Base-by-base conservation (phyloP, 2,329 filamentous ascomycete genomes). In the Mycosphaerella arachidis region DNA sequence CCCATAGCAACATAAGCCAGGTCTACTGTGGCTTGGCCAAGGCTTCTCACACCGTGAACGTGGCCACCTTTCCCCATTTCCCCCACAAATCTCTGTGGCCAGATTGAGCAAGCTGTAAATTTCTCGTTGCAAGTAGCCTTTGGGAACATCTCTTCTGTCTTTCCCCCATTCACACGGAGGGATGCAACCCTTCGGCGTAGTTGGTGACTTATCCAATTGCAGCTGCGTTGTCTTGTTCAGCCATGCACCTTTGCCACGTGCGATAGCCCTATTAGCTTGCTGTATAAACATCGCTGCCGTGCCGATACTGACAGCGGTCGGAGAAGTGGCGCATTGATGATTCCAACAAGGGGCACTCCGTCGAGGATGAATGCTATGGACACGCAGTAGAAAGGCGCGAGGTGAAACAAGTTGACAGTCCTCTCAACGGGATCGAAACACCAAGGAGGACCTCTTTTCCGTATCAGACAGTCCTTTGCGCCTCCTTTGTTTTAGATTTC, bases 161-260 rank as follows among this genome's bases (percentile, higher is more conserved):
- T 92, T 92, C 0, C 89, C 89, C 89, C 89, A 92, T 70, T 92
- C 89, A 68, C 88, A 91, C 0, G 84, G 83, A 68, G 92, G 89
- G 9, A 90, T 81, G 67, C 89, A 92, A 1, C 84, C 85, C 46
- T 81, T 83, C 0, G 88, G 89, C 0, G 89, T 88, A 27, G 81
- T 79, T 16, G 74, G 86, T 55, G 82, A 82, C 40, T 79, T 80
- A 16, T 89, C 75, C 3, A 91, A 77, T 0, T 89, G 89, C 10
- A 92, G 77, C 3, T 71, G 79, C 61, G 83, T 83, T 0, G 79
- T 82, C 72, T 86, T 84, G 70, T 89, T 87, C 50, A 90, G 76
- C 82, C 84, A 92, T 3, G 89, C 86, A 27, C 89, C 89, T 37
- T 79, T 79, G 7, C 87, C 87, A 2, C 72, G 72, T 66, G 77